Conservation (phyloP, 768 basidiomycete genomes). For the Naganishia friedmannii region DNA sequence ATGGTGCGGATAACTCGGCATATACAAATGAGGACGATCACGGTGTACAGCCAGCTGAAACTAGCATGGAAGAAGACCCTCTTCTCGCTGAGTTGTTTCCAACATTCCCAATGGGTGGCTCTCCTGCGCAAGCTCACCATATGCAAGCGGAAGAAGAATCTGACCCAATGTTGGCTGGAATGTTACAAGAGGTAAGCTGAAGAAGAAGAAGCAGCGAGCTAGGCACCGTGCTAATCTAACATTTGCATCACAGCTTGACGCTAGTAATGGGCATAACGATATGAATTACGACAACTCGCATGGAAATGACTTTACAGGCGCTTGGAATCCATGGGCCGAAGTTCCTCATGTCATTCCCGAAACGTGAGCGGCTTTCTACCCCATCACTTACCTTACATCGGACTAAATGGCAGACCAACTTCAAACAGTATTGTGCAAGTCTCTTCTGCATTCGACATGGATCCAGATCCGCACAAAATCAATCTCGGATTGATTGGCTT, state of each 20-base stretch:
- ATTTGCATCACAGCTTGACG: neutral
- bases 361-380: neutral
- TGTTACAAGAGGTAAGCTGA: conserved; percentile 16
- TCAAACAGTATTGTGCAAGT: conserved; percentile 35
- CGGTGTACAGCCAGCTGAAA: neutral
- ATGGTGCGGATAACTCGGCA: neutral
- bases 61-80: conserved; percentile 20
- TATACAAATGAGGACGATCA: neutral
- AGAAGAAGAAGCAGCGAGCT: neutral
- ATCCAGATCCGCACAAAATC: conserved; percentile 37
- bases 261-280: neutral
- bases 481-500: conserved; percentile 48
- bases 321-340: conserved; percentile 23
- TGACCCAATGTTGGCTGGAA: conserved; percentile 18
- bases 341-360: conserved; percentile 20
- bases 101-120: conserved; percentile 1
- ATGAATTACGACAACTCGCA: conserved; percentile 1
- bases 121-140: conserved; percentile 7
- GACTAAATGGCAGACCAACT: neutral
- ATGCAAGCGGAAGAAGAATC: conserved; percentile 11
- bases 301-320: conserved; percentile 5
- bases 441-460: conserved; percentile 34
- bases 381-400: neutral
- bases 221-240: neutral
- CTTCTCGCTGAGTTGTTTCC: conserved; percentile 16